Percentiles rank a stretch among this genome's conserved stretches.
Conservation (phyloP, 495 filamentous ascomycete genomes). For the Paragyromitra xinjiangensis region DNA sequence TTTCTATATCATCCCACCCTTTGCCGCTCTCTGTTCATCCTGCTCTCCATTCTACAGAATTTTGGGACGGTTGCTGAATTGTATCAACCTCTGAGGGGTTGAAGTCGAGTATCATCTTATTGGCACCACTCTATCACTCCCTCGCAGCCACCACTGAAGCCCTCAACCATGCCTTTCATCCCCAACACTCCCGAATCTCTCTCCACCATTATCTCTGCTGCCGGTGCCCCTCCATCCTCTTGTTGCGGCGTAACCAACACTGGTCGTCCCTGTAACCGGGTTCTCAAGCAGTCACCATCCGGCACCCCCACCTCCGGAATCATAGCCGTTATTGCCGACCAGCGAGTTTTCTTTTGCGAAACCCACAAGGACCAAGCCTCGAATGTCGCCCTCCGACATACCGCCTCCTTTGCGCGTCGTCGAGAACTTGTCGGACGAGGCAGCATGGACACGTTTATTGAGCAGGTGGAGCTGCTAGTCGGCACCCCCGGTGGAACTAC, state of each 20-base stretch:
- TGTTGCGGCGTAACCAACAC: slow-evolving; percentile 83
- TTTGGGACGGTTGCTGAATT: neutral
- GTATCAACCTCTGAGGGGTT: neutral
- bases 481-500: slow-evolving; percentile 28
- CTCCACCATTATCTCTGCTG: slow-evolving; percentile 66
- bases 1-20: slow-evolving; percentile 5
- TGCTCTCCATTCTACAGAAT: neutral
- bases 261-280: slow-evolving; percentile 73
- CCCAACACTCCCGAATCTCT: slow-evolving; percentile 85
- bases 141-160: neutral
- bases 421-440: slow-evolving; percentile 80
- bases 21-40: neutral
- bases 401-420: slow-evolving; percentile 60
- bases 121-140: neutral
- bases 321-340: slow-evolving; percentile 59
- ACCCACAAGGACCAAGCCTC: slow-evolving; percentile 89
- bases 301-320: slow-evolving; percentile 56
- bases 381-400: slow-evolving; percentile 56
- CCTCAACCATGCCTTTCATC: slow-evolving; percentile 73
- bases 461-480: slow-evolving; percentile 51
- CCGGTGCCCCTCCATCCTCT: slow-evolving; percentile 85
- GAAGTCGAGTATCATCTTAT: neutral
- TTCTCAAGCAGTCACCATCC: slow-evolving; percentile 54
- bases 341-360: slow-evolving; percentile 81
- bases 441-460: slow-evolving; percentile 63